phyloP scores from a whole-genome alignment of 257 asterid species.

The Linderniella brevidens region DNA sequence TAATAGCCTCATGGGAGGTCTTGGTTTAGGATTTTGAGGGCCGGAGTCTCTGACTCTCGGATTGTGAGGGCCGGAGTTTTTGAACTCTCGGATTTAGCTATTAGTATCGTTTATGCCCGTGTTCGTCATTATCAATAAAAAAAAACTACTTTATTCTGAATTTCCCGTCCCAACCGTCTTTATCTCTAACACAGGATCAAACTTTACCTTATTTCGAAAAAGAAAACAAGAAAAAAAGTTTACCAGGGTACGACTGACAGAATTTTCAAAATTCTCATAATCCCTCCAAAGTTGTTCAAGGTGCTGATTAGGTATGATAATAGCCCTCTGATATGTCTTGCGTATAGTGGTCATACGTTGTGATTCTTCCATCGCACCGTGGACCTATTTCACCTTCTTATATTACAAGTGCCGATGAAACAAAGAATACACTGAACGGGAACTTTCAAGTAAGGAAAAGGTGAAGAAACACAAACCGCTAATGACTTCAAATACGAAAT shows the following conservation, averaged over 20 bases:
- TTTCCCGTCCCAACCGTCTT: too few relatives aligned
- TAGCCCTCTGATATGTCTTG: slow-evolving; percentile 79
- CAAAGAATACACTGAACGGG: not conserved
- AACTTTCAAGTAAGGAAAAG: not conserved
- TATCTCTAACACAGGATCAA: not conserved
- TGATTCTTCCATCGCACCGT: slow-evolving; percentile 53
- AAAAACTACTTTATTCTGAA: too few relatives aligned
- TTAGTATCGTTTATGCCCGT: too few relatives aligned
- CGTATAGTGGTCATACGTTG: slow-evolving; percentile 78
- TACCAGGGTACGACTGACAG: slow-evolving; percentile 95
- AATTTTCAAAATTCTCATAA: slow-evolving; percentile 87
- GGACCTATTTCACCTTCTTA: slow-evolving; percentile 38
- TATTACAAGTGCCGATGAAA: not conserved
- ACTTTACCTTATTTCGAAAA: not conserved
- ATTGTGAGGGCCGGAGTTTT: too few relatives aligned
- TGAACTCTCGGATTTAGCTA: too few relatives aligned
- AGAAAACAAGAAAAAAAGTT: slow-evolving; percentile 2
- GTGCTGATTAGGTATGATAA: slow-evolving; percentile 76
- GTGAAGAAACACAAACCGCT: slow-evolving; percentile 79
- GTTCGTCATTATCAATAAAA: too few relatives aligned
- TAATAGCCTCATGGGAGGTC: too few relatives aligned
- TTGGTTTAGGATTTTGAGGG: too few relatives aligned
- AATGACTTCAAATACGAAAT: slow-evolving; percentile 67
- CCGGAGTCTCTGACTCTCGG: too few relatives aligned
- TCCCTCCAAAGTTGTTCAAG: slow-evolving; percentile 98